Evolutionary conservation across 2,329 filamentous ascomycete species (phyloP), one percentile per base, ranked within the genome.

Genomic region (Domatiomyces globalis): DNA sequence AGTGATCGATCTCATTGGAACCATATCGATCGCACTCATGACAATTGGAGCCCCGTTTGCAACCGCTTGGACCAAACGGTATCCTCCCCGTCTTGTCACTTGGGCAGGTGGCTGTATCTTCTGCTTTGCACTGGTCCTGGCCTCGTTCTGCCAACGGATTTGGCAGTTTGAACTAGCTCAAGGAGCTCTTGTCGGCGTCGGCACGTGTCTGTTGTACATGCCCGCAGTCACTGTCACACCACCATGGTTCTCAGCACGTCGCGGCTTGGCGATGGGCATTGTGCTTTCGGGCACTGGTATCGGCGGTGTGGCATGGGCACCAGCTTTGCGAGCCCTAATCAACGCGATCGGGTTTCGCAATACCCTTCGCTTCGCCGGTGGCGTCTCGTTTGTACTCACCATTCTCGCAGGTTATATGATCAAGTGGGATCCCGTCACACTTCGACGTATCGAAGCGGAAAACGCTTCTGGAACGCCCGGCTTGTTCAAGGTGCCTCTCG

Each of bases 151-250:
- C 17, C 57, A 61, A 45, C 58, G 73, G 39, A 75, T 77, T 55
- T 81, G 77, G 77, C 78, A 81, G 25, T 67, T 82, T 4, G 79
- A 80, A 53, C 69, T 81, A 1, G 72, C 69, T 29, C 79, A 82
- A 58, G 78, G 79, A 2, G 66, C 81, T 10, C 79, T 77, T 56
- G 81, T 81, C 58, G 79, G 79, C 9, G 71, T 73, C 58, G 78
- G 79, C 0, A 78, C 81, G 71, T 79, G 78, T 0, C 79, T 81
- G 55, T 64, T 80, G 2, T 81, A 79, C 59, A 76, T 79, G 4
- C 77, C 73, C 7, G 71, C 68, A 33, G 74, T 80, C 43, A 66
- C 68, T 1, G 76, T 82, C 43, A 67, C 74, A 0, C 74, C 80
- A 2, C 79, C 82, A 54, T 83, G 79, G 78, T 84, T 84, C 57